phyloP scores from a whole-genome alignment of 768 basidiomycete genomes.

The Cystofilobasidium capitatum region DNA sequence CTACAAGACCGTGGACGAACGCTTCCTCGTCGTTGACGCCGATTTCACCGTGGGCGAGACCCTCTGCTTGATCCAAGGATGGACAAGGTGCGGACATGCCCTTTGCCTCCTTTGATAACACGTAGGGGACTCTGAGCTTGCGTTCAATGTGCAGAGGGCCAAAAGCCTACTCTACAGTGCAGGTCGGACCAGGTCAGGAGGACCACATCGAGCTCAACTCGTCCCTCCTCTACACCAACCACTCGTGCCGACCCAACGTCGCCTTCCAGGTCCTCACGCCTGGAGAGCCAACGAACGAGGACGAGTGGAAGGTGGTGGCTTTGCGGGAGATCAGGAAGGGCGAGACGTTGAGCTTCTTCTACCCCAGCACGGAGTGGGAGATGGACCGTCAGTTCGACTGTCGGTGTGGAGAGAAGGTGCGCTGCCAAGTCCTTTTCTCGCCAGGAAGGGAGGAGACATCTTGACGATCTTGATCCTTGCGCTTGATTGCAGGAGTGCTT shows the following conservation, averaged over 20 bases:
- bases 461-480: background rate
- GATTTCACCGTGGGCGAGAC: conserved; percentile 16
- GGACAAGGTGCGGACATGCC: conserved; percentile 5
- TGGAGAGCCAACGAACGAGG: background rate
- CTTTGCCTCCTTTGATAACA: background rate
- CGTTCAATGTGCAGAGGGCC: background rate
- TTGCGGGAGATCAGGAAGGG: background rate
- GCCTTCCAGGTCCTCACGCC: conserved; percentile 10
- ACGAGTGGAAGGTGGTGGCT: conserved; percentile 16
- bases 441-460: too few species aligned
- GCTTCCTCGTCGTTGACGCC: conserved; percentile 2
- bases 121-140: background rate
- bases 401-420: conserved; percentile 15
- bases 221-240: conserved; percentile 21
- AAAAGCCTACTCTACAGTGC: background rate
- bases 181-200: conserved; percentile 4
- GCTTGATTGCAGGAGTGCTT: conserved; percentile 18
- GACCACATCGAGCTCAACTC: conserved; percentile 26
- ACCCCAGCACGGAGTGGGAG: conserved; percentile 21
- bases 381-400: conserved; percentile 23
- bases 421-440: background rate
- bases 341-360: conserved; percentile 18
- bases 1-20: conserved; percentile 2
- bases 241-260: conserved; percentile 21
- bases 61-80: conserved; percentile 7